Percentiles rank a stretch among this genome's conserved stretches.
phyloP scores from a whole-genome alignment of 441 rosid genomes.

The Viola pubescens region DNA sequence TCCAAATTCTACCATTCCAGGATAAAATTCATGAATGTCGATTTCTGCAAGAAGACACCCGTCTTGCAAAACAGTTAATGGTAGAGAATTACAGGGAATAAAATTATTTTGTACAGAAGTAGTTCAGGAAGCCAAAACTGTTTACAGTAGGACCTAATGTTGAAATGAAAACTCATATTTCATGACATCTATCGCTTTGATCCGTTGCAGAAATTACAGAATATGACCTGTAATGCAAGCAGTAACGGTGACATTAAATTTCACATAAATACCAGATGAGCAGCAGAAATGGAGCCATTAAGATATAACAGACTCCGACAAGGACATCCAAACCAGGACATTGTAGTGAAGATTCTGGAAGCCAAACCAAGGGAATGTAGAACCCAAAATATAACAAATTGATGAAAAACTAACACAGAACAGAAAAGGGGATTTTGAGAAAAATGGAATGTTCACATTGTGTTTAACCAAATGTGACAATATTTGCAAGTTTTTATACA shows the following conservation, averaged over 20 bases:
- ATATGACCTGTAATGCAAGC: background rate
- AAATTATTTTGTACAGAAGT: background rate
- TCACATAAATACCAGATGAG: background rate
- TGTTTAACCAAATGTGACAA: constrained; percentile 45
- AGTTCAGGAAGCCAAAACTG: background rate
- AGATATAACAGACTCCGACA: constrained; percentile 3
- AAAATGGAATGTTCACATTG: constrained; percentile 40
- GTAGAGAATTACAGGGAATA: background rate
- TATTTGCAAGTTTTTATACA: constrained; percentile 43
- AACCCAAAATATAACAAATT: constrained; percentile 7
- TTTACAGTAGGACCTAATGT: no score
- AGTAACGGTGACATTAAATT: background rate
- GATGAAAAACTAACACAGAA: constrained; percentile 4
- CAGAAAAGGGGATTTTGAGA: constrained; percentile 17
- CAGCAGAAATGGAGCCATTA: background rate
- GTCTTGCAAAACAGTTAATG: background rate
- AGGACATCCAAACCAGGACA: background rate
- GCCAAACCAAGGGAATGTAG: constrained; percentile 1
- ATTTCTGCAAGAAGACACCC: constrained; percentile 14
- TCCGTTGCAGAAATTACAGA: no score
- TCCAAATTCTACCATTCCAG: constrained; percentile 1
- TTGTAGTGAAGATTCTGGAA: background rate
- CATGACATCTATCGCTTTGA: no score
- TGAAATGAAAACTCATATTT: no score
- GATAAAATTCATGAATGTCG: background rate